Evolutionary conservation across 306 rosid species (phyloP).

Genomic region (Glycyrrhiza uralensis): DNA sequence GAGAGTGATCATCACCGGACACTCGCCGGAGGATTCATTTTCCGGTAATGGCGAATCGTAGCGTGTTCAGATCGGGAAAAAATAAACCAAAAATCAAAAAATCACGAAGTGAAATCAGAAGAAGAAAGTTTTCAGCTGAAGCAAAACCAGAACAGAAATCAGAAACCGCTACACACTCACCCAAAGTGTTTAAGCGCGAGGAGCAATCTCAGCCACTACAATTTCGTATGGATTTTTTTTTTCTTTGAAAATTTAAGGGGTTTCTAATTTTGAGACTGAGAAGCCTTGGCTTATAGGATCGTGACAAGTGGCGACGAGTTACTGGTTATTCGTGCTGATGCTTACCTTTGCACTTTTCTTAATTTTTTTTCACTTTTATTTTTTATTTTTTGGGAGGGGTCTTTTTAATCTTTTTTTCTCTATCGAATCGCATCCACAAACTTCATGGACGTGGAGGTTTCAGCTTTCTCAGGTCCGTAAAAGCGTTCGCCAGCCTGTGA

Average conservation of each 20-base stretch:
- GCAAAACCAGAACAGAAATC: constrained; percentile 13
- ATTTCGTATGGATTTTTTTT: constrained; percentile 44
- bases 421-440: constrained; percentile 74
- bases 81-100: not conserved
- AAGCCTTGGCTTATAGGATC: not conserved
- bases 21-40: constrained; percentile 40
- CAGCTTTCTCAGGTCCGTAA: constrained; percentile 32
- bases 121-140: constrained; percentile 3
- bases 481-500: constrained; percentile 59
- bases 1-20: constrained; percentile 30
- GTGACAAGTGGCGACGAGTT: constrained; percentile 44
- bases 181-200: constrained; percentile 22
- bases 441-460: constrained; percentile 19
- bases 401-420: not conserved
- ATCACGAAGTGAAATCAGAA: not conserved
- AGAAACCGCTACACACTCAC: not conserved
- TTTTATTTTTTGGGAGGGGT: not conserved
- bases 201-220: constrained; percentile 88
- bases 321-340: constrained; percentile 35
- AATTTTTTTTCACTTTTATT: not conserved
- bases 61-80: constrained; percentile 21
- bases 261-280: constrained; percentile 49
- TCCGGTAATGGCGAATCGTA: constrained; percentile 30
- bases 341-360: constrained; percentile 55
- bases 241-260: not conserved